Conservation (phyloP, 768 basidiomycete species). For the Pholiota microspora region DNA sequence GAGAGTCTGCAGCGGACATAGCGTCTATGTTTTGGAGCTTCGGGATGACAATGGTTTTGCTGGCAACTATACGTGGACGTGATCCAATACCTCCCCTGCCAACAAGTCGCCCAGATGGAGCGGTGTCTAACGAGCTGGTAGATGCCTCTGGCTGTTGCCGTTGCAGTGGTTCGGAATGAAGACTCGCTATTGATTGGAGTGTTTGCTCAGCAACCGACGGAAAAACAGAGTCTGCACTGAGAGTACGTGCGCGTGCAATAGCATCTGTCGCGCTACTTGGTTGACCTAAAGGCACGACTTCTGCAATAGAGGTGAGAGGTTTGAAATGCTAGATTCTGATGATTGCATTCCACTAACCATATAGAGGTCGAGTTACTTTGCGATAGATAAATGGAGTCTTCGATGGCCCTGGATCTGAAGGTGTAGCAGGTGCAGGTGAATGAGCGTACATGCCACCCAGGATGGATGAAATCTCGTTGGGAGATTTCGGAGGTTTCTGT, state of each 20-base stretch:
- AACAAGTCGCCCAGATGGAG: slow-evolving; percentile 16
- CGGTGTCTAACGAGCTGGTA: slow-evolving; percentile 8
- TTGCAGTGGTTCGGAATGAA: not conserved
- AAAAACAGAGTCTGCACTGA: not conserved
- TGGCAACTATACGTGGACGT: slow-evolving; percentile 11
- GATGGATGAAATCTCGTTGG: slow-evolving; percentile 3
- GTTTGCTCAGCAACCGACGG: not conserved
- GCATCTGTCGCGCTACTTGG: not conserved
- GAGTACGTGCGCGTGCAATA: not conserved
- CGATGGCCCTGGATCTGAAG: not conserved
- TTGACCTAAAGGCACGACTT: not conserved
- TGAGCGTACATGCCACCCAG: slow-evolving; percentile 11
- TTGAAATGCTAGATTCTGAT: not conserved
- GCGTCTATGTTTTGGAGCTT: not conserved
- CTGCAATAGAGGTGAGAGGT: not conserved
- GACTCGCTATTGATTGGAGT: not conserved
- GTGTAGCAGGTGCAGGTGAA: not conserved
- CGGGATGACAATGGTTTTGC: slow-evolving; percentile 3
- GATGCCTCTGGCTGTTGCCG: not conserved
- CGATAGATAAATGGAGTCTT: not conserved
- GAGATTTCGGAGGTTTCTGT: not conserved
- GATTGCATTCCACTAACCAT: not conserved
- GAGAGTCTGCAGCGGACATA: not conserved
- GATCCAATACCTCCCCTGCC: slow-evolving; percentile 21
- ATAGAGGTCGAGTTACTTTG: not conserved